Evolutionary conservation across 371 early-diverging fungal genomes (phyloP).

Genomic region (Rhizopus arrhizus): DNA sequence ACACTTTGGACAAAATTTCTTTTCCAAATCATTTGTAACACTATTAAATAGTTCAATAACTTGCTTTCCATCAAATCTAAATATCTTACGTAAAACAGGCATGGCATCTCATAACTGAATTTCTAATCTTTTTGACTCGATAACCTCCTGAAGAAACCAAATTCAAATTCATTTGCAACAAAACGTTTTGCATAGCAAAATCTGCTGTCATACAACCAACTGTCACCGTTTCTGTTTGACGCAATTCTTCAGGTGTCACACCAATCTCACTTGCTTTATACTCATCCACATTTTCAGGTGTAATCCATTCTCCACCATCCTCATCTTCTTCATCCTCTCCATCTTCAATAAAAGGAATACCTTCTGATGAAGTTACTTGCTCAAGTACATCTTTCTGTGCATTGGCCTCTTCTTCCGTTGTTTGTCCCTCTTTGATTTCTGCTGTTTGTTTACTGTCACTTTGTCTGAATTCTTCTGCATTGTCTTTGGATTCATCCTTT

Average conservation of each 20-base stretch:
- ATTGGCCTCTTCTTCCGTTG: background rate
- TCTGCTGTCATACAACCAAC: conserved; percentile 94
- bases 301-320: conserved; percentile 91
- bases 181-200: conserved; percentile 97
- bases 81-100: conserved; percentile 82
- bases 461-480: conserved; percentile 24
- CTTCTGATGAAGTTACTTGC: conserved; percentile 10
- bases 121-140: conserved; percentile 77
- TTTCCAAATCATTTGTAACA: conserved; percentile 83
- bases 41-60: conserved; percentile 25
- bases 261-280: conserved; percentile 63
- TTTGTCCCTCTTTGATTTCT: conserved; percentile 15
- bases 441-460: conserved; percentile 14
- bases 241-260: conserved; percentile 45
- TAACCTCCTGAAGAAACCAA: conserved; percentile 87
- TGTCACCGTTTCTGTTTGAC: conserved; percentile 47
- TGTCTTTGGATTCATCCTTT: conserved; percentile 17
- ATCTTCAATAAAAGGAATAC: conserved; percentile 28
- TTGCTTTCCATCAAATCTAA: background rate
- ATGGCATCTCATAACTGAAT: conserved; percentile 92
- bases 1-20: conserved; percentile 93
- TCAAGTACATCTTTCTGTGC: conserved; percentile 38
- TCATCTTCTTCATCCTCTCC: conserved; percentile 51
- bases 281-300: conserved; percentile 82
- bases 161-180: conserved; percentile 89